These are phyloP conservation scores for Paxillus ammoniavirescens DNA, from an alignment of 768 basidiomycete species.

Conservation along the genomic window DNA sequence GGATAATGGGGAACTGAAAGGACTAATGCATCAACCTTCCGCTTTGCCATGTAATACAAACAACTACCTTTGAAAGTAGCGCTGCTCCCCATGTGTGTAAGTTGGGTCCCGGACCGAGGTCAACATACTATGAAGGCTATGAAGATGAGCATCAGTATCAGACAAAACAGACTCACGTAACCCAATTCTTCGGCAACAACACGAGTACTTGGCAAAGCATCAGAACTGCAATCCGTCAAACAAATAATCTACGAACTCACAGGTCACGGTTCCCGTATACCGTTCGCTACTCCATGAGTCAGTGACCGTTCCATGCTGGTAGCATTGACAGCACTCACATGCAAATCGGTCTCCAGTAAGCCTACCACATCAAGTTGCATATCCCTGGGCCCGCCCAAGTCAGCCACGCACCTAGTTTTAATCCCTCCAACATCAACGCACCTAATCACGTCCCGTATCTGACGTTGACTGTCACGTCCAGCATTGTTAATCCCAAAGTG, in stretches of 20 bases:
- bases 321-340: conserved; percentile 47
- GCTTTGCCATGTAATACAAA: neutral
- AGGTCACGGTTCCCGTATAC: conserved; percentile 86
- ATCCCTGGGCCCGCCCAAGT: conserved; percentile 43
- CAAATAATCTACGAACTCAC: conserved; percentile 36
- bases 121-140: conserved; percentile 60
- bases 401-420: neutral
- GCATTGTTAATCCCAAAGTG: conserved; percentile 70
- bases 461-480: conserved; percentile 35
- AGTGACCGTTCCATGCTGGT: neutral
- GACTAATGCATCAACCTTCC: neutral
- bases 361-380: conserved; percentile 87
- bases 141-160: conserved; percentile 2
- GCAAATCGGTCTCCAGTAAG: conserved; percentile 81
- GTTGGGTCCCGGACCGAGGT: conserved; percentile 86
- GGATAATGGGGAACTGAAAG: conserved; percentile 79
- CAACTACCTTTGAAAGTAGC: conserved; percentile 68
- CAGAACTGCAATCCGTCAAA: neutral
- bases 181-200: conserved; percentile 75
- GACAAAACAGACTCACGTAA: conserved; percentile 53
- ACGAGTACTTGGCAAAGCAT: conserved; percentile 53
- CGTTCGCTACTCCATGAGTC: conserved; percentile 43
- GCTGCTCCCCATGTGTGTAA: conserved; percentile 88
- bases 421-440: conserved; percentile 38
- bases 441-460: conserved; percentile 50